Conservation (phyloP, 108 stramenopile species). For the Cyclotella atomus region DNA sequence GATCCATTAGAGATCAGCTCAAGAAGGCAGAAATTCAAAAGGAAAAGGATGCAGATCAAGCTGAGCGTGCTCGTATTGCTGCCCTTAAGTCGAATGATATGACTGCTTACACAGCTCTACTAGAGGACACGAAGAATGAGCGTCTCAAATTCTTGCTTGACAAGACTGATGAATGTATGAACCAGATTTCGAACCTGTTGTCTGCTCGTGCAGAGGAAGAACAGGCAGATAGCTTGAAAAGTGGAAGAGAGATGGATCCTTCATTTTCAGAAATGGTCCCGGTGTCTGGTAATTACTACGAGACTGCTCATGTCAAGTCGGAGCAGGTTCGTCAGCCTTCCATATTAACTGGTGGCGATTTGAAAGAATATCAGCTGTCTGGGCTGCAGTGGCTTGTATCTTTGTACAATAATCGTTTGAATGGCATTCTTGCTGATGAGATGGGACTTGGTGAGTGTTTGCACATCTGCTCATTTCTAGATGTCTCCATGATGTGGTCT, state of each 20-base stretch:
- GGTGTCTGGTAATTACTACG: slow-evolving; percentile 76
- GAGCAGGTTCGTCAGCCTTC: slow-evolving; percentile 86
- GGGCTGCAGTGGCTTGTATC: slow-evolving; percentile 98
- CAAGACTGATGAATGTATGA: slow-evolving; percentile 84
- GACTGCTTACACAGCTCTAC: slow-evolving; percentile 80
- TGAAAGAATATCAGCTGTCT: slow-evolving; percentile 96
- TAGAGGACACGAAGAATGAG: slow-evolving; percentile 88
- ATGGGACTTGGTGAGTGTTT: slow-evolving; percentile 73
- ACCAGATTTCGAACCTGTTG: slow-evolving; percentile 76
- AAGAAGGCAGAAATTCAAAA: slow-evolving; percentile 72
- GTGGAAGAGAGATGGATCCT: slow-evolving; percentile 42
- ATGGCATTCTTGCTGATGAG: slow-evolving; percentile 82
- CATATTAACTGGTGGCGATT: slow-evolving; percentile 75
- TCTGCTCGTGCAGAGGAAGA: slow-evolving; percentile 65
- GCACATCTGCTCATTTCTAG: not conserved
- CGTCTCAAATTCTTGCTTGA: slow-evolving; percentile 83
- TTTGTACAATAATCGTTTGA: slow-evolving; percentile 89
- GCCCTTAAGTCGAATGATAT: slow-evolving; percentile 88
- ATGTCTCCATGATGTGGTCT: no score
- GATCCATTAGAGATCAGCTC: slow-evolving; percentile 69
- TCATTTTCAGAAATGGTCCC: slow-evolving; percentile 42
- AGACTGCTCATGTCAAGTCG: slow-evolving; percentile 70
- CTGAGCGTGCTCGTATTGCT: slow-evolving; percentile 80
- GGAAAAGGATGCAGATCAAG: slow-evolving; percentile 73
- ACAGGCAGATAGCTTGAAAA: slow-evolving; percentile 32